Base-by-base conservation (phyloP, 805 yeast species). In the Tetrapisispora iriomotensis region DNA sequence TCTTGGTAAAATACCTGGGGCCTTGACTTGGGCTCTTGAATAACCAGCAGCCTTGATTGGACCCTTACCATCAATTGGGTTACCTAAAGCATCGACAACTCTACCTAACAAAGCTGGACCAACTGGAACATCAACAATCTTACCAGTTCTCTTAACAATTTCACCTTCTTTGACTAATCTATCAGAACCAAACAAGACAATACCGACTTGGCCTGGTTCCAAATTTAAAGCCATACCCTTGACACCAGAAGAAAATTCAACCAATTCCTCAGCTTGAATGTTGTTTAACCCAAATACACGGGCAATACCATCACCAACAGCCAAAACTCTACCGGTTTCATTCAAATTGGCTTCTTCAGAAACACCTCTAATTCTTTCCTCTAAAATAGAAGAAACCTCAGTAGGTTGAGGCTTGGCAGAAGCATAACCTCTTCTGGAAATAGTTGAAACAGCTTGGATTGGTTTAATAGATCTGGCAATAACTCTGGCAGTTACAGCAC, bases 241-340 rank as follows among this genome's bases (percentile, higher is more conserved):
- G 61, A 90, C 97, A 77, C 99, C 98, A 46, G 98, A 86, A 47
- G 96, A 76, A 76, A 92, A 94, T 75, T 92, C 98, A 63, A 92
- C 96, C 70, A 92, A 79, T 76, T 92, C 99, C 77, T 92, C 98
- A 66, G 98, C 98, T 79, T 90, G 97, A 72, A 87, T 81, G 79
- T 92, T 92, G 92, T 88, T 92, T 63, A 92, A 77, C 75, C 99
- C 99, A 75, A 84, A 92, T 65, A 92, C 95, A 80, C 97, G 94
- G 69, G 98, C 99, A 67, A 92, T 92, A 92, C 99, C 99, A 73
- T 92, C 99, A 83, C 98, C 98, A 65, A 92, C 96, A 56, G 96
- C 82, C 66, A 92, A 77, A 64, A 92, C 98, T 74, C 95, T 86
- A 71, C 99, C 99, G 66, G 98, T 94, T 75, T 92, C 98, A 71